Percentiles rank a stretch among this genome's conserved stretches.
phyloP scores from a whole-genome alignment of 2,329 filamentous ascomycete species.

The Stachybotrys elegans region DNA sequence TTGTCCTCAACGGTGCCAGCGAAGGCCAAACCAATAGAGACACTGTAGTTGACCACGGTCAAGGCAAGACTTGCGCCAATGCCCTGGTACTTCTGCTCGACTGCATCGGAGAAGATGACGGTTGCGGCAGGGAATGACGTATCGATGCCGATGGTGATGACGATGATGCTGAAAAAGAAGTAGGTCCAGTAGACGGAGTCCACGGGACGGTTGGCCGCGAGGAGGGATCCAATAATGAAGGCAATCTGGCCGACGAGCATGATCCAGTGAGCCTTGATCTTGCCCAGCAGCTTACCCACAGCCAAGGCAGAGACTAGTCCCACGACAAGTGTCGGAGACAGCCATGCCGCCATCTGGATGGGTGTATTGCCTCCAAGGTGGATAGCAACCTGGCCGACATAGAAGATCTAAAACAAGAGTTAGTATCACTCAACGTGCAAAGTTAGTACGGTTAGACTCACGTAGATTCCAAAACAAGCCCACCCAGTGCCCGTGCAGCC shows the following conservation, averaged over 20 bases:
- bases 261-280: conserved; percentile 40
- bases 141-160: conserved; percentile 22
- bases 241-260: conserved; percentile 34
- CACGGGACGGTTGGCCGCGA: conserved; percentile 35
- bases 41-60: conserved; percentile 64
- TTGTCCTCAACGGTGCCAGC: conserved; percentile 57
- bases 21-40: conserved; percentile 60
- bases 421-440: neutral
- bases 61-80: conserved; percentile 51
- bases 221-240: conserved; percentile 13
- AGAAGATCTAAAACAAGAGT: conserved; percentile 20
- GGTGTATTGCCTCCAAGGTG: neutral
- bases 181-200: conserved; percentile 36
- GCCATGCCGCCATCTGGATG: neutral
- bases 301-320: conserved; percentile 9
- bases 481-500: conserved; percentile 8
- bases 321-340: neutral
- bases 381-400: conserved; percentile 7
- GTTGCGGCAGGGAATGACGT: conserved; percentile 61
- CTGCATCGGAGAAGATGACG: conserved; percentile 51
- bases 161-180: conserved; percentile 3
- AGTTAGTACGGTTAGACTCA: neutral
- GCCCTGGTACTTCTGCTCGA: conserved; percentile 39
- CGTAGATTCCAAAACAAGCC: conserved; percentile 10
- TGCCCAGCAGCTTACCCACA: conserved; percentile 15